phyloP scores from a whole-genome alignment of 805 yeast genomes.

The Tetrapisispora nanseiensis region DNA sequence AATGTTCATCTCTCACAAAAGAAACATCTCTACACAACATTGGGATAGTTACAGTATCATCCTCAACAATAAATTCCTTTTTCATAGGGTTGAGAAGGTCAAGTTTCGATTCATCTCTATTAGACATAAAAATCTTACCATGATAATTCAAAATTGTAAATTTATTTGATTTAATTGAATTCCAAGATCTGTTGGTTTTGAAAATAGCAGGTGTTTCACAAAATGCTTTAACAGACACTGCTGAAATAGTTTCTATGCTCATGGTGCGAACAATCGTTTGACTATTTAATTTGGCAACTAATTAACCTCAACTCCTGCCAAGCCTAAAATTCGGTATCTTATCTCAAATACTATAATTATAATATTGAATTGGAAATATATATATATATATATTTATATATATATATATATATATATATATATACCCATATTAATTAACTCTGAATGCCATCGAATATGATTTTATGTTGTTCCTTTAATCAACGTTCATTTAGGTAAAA shows the following conservation, averaged over 20 bases:
- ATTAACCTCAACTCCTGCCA: too few relatives aligned
- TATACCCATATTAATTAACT: too few relatives aligned
- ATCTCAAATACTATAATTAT: too few relatives aligned
- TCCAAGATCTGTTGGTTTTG: conserved; percentile 12
- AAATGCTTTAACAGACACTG: conserved; percentile 8
- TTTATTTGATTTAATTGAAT: not conserved
- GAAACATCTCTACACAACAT: conserved; percentile 9
- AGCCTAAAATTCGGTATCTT: too few relatives aligned
- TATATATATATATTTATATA: too few relatives aligned
- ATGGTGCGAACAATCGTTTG: too few relatives aligned
- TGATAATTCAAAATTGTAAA: not conserved
- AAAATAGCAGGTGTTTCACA: conserved; percentile 9
- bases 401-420: not conserved
- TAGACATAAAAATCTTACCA: not conserved
- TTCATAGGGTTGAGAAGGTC: not conserved
- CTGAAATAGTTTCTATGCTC: conserved; percentile 1
- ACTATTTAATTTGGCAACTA: too few relatives aligned
- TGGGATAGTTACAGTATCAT: not conserved
- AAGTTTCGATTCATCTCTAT: not conserved
- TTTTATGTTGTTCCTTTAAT: too few relatives aligned
- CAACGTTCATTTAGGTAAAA: too few relatives aligned
- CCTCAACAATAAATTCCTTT: not conserved
- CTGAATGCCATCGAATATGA: too few relatives aligned
- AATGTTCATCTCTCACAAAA: conserved; percentile 6
- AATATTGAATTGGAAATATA: too few relatives aligned